Conservation (phyloP, 73 alveolate genomes). For the Symbiodinium natans region DNA sequence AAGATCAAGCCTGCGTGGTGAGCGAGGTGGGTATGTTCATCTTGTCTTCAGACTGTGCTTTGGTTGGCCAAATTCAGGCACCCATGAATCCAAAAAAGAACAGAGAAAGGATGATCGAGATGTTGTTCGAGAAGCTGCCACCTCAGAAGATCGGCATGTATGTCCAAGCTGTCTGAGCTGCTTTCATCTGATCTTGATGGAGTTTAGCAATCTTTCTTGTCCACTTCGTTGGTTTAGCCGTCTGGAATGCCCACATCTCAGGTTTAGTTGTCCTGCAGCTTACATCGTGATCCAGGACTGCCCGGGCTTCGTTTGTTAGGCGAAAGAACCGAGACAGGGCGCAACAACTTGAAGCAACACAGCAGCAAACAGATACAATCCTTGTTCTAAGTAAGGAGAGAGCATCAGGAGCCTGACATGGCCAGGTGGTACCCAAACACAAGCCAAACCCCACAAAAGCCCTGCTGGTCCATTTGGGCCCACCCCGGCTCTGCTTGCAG, state of each 20-base stretch:
- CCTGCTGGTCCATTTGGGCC: too few relatives aligned
- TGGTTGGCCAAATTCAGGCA: constrained; percentile 61
- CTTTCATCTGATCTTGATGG: not conserved
- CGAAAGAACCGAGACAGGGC: too few relatives aligned
- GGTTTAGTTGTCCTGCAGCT: constrained; percentile 96
- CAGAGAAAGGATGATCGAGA: constrained; percentile 97
- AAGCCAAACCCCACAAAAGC: too few relatives aligned
- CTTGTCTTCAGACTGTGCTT: not conserved
- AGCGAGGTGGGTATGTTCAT: constrained; percentile 95
- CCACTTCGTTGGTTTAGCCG: not conserved
- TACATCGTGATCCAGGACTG: constrained; percentile 95
- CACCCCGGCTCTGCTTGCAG: too few relatives aligned
- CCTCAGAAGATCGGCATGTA: not conserved
- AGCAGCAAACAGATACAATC: too few relatives aligned
- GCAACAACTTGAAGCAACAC: too few relatives aligned
- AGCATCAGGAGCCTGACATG: too few relatives aligned
- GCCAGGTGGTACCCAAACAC: too few relatives aligned
- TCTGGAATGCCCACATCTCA: not conserved
- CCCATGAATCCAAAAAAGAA: constrained; percentile 97
- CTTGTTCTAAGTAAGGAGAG: too few relatives aligned
- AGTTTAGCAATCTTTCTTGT: not conserved
- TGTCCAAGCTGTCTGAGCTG: not conserved
- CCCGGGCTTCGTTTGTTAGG: constrained; percentile 29
- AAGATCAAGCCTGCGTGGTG: constrained; percentile 96
- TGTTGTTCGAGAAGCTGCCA: constrained; percentile 96